phyloP scores from a whole-genome alignment of 2,329 filamentous ascomycete genomes.

The Ciborinia camelliae region DNA sequence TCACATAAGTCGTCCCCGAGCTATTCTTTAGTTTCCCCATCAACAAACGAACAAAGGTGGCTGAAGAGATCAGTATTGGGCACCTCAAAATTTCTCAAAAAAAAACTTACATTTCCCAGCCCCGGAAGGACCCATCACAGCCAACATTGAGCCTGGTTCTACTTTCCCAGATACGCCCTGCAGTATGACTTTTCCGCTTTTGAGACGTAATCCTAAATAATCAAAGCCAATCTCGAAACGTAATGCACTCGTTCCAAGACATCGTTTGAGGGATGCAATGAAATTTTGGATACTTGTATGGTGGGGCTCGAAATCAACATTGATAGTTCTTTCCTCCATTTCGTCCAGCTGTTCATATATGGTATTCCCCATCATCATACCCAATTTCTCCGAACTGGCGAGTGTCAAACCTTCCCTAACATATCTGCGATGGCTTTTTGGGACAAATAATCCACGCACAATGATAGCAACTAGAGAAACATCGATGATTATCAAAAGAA shows the following conservation, averaged over 20 bases:
- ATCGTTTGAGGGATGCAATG: neutral
- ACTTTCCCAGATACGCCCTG: neutral
- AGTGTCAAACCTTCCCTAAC: neutral
- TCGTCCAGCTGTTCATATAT: neutral
- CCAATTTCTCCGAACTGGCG: neutral
- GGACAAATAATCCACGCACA: neutral
- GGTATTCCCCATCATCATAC: neutral
- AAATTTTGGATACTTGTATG: neutral
- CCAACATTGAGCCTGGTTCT: neutral
- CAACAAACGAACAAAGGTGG: neutral
- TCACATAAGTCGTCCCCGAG: neutral
- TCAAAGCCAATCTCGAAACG: slow-evolving; percentile 1
- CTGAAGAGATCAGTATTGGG: neutral
- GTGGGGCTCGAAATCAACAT: neutral
- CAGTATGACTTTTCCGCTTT: neutral
- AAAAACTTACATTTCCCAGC: neutral
- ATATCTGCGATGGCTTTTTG: no score
- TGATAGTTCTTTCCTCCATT: neutral
- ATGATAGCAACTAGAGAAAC: neutral
- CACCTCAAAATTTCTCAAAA: no score
- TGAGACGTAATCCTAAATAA: neutral
- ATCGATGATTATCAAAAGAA: neutral
- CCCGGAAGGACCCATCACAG: neutral
- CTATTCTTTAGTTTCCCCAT: neutral
- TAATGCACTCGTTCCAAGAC: neutral